Base-by-base conservation (phyloP, 2,329 filamentous ascomycete species). In the Aspergillus pseudoterreus region DNA sequence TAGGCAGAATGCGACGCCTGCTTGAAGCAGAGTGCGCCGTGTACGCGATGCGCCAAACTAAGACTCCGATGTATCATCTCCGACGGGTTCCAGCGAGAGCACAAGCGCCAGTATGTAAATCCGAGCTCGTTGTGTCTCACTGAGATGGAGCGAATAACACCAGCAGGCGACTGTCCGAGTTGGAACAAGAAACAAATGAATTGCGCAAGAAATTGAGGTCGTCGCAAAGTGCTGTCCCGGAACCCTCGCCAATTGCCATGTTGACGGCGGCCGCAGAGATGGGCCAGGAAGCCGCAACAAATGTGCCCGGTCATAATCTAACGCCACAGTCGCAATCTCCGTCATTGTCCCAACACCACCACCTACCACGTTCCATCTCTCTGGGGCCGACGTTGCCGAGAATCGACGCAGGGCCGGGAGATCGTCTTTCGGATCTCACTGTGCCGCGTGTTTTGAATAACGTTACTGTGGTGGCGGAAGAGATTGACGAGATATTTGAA, bases 61-160 rank as follows among this genome's bases (percentile, higher is more conserved):
- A 62, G 65, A 36, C 56, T 63, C 9, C 46, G 59, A 17, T 75
- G 72, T 50, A 59, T 70, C 24, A 64, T 75, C n/a, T 73, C 71
- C 1, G 71, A 73, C 21, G 69, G 68, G 4, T 75, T 75, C 61
- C 72, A 68, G 41, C 60, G 72, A 47, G 71, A 75, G 50, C 69
- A 74, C 50, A 75, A 75, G 52, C 69, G 72, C 44, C 66, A 68
- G 68, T 71, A 58, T 21, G 68, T 56, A 10, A 6, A 15, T n/a
- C n/a, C 9, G 2, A 2, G 8, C 12, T 19, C 10, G 2, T 1
- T 22, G 19, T 8, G 4, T 30, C 14, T 10, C 2, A 3, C 9
- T 4, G 2, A 19, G 5, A 5, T 4, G 19, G n/a, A 11, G 9
- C 21, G 43, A 43, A 12, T 45, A 32, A 54, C 12, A 3, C 9